phyloP scores from a whole-genome alignment of 2,329 filamentous ascomycete genomes.

The Corinectria fuckeliana region DNA sequence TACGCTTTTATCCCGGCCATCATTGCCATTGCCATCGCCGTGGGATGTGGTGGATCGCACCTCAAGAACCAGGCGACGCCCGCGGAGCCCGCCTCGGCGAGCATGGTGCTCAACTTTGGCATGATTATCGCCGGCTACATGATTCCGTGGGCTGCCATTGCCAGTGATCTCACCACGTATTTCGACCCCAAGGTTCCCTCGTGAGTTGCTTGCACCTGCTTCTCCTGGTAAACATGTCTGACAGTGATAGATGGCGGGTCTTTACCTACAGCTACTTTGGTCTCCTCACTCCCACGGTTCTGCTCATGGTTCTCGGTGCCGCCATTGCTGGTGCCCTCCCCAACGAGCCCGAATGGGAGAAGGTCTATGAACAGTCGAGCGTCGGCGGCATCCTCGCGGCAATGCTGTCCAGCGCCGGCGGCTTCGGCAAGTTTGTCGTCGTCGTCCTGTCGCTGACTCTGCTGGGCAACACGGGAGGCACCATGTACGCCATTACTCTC shows the following conservation, averaged over 20 bases:
- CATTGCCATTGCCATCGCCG: slow-evolving; percentile 60
- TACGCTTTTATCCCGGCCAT: slow-evolving; percentile 64
- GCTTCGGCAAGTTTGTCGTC: slow-evolving; percentile 68
- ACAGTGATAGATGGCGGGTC: slow-evolving; percentile 46
- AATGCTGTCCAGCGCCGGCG: slow-evolving; percentile 63
- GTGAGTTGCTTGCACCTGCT: slow-evolving; percentile 38
- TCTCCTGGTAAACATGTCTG: not conserved
- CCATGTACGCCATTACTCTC: slow-evolving; percentile 67
- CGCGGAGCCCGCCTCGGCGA: slow-evolving; percentile 49
- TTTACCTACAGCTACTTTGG: slow-evolving; percentile 65
- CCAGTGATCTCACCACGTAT: slow-evolving; percentile 68
- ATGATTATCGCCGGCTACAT: slow-evolving; percentile 69
- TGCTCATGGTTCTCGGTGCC: slow-evolving; percentile 68
- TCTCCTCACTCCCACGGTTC: slow-evolving; percentile 59
- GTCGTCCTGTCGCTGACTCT: slow-evolving; percentile 64
- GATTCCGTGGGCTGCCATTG: slow-evolving; percentile 65
- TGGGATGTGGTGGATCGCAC: slow-evolving; percentile 58
- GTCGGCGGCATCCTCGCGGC: slow-evolving; percentile 66
- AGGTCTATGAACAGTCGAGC: slow-evolving; percentile 58
- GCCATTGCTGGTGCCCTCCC: slow-evolving; percentile 67
- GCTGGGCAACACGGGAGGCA: slow-evolving; percentile 65
- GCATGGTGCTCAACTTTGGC: slow-evolving; percentile 60
- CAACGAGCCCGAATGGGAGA: slow-evolving; percentile 60
- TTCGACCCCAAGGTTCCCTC: slow-evolving; percentile 61
- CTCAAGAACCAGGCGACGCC: slow-evolving; percentile 56